Percentiles rank a stretch among this genome's conserved stretches.
These are phyloP conservation scores for Yamadazyma conglobata DNA, from an alignment of 1,139 yeast species.

Conservation along the genomic window DNA sequence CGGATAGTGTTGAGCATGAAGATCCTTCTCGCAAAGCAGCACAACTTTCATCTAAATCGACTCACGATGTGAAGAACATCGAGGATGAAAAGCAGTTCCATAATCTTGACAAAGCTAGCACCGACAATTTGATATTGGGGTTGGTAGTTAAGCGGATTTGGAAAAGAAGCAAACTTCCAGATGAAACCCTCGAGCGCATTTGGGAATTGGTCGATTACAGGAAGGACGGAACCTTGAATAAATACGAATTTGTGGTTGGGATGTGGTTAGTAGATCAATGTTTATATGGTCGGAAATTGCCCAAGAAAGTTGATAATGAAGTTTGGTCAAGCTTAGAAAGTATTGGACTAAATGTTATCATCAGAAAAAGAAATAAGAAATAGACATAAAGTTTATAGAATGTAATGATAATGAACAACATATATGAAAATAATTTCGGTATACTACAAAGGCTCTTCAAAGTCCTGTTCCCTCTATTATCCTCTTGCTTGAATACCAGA, in stretches of 20 bases:
- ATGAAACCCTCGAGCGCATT: conserved; percentile 58
- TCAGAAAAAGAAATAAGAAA: conserved; percentile 32
- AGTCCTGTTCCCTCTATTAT: too few species aligned
- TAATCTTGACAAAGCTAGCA: conserved; percentile 27
- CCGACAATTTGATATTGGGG: conserved; percentile 51
- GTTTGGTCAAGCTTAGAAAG: conserved; percentile 68
- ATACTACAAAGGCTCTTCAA: too few species aligned
- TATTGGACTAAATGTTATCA: conserved; percentile 40
- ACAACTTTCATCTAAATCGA: conserved; percentile 25
- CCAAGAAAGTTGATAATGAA: conserved; percentile 52
- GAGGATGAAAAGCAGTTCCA: conserved; percentile 30
- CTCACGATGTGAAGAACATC: conserved; percentile 14
- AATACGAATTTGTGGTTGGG: conserved; percentile 83
- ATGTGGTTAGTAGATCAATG: conserved; percentile 97
- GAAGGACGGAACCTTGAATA: conserved; percentile 72
- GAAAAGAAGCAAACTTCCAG: conserved; percentile 70
- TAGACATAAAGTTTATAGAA: conserved; percentile 7
- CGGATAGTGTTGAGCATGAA: conserved; percentile 4
- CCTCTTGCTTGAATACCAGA: too few species aligned
- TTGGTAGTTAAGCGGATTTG: conserved; percentile 75
- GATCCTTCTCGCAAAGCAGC: conserved; percentile 31
- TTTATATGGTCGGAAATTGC: conserved; percentile 88
- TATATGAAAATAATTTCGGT: too few species aligned
- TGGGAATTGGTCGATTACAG: conserved; percentile 81
- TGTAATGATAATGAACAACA: conserved; percentile 1